Percentiles rank a stretch among this genome's conserved stretches.
phyloP scores from a whole-genome alignment of 1,284 basidiomycete genomes.

The Leccinum fuscescens region DNA sequence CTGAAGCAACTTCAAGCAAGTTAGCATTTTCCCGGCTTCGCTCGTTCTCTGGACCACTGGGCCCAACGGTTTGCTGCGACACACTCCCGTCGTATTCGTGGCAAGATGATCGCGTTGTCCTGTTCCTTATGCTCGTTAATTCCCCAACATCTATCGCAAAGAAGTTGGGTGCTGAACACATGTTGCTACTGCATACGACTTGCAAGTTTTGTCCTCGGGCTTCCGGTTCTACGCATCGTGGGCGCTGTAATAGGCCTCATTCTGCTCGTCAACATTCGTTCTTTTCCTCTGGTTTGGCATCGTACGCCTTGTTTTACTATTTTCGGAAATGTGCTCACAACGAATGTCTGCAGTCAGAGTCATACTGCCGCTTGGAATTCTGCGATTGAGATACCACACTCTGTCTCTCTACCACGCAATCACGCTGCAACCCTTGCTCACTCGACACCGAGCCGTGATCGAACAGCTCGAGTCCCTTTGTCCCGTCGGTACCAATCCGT shows the following conservation, averaged over 20 bases:
- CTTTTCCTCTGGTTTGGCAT: constrained; percentile 65
- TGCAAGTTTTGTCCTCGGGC: not conserved
- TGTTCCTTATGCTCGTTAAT: constrained; percentile 10
- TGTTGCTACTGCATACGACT: constrained; percentile 1
- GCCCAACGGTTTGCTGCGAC: not conserved
- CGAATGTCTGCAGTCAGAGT: constrained; percentile 46
- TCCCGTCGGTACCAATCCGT: constrained; percentile 56
- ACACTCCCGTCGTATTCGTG: not conserved
- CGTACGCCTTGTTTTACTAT: constrained; percentile 39
- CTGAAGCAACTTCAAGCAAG: too few species aligned
- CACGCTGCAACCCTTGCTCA: constrained; percentile 37
- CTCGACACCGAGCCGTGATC: constrained; percentile 41
- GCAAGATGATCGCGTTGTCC: not conserved
- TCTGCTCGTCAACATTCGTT: constrained; percentile 53
- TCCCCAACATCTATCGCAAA: not conserved
- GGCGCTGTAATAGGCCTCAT: constrained; percentile 28
- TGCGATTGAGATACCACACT: constrained; percentile 18
- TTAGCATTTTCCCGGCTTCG: too few species aligned
- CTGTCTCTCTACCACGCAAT: constrained; percentile 11
- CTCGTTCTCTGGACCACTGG: not conserved
- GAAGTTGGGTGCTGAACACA: constrained; percentile 1
- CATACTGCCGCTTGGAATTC: constrained; percentile 45
- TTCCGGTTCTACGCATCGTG: constrained; percentile 1
- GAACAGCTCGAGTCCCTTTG: constrained; percentile 44
- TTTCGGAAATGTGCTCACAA: not conserved